A percentile compares a stretch with the other conserved stretches of the same genome.
Conservation (phyloP, 2,329 filamentous ascomycete genomes). For the Pyrenochaeta sp. region DNA sequence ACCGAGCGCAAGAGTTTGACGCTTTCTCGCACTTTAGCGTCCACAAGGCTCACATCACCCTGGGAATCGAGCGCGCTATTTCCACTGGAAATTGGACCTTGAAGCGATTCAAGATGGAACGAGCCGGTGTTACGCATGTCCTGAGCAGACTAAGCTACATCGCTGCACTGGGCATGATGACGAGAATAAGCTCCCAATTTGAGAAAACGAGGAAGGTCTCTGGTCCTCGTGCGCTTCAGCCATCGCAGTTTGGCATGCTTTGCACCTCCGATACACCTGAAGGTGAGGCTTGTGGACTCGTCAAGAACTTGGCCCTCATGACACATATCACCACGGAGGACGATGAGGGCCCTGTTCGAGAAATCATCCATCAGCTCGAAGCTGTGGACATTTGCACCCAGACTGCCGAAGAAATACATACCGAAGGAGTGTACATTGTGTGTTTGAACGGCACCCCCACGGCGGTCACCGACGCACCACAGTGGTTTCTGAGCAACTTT, state of each 20-base stretch:
- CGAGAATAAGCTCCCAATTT: constrained; percentile 95
- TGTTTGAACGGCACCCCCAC: constrained; percentile 96
- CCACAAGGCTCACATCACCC: constrained; percentile 85
- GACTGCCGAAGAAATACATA: constrained; percentile 86
- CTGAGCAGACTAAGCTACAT: constrained; percentile 96
- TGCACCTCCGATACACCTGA: constrained; percentile 97
- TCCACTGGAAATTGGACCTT: constrained; percentile 98
- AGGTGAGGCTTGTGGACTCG: constrained; percentile 96
- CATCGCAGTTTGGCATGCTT: constrained; percentile 98
- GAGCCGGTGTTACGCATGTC: constrained; percentile 95
- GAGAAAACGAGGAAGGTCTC: constrained; percentile 98
- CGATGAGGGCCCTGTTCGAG: constrained; percentile 87
- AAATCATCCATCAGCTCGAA: constrained; percentile 85
- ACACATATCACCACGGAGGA: constrained; percentile 98
- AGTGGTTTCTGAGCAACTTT: constrained; percentile 84
- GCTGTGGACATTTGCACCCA: constrained; percentile 82
- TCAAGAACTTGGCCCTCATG: constrained; percentile 98
- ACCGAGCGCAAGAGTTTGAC: constrained; percentile 86
- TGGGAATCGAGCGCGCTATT: constrained; percentile 93
- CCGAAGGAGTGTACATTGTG: constrained; percentile 83
- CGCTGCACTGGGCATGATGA: constrained; percentile 98
- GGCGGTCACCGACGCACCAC: constrained; percentile 84
- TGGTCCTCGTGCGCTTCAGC: constrained; percentile 92
- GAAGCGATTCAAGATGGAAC: constrained; percentile 98
- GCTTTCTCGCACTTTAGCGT: constrained; percentile 83